Evolutionary conservation across 805 yeast genomes (phyloP), one percentile per base, ranked within the genome.

Genomic region (Scheffersomyces lignosus): DNA sequence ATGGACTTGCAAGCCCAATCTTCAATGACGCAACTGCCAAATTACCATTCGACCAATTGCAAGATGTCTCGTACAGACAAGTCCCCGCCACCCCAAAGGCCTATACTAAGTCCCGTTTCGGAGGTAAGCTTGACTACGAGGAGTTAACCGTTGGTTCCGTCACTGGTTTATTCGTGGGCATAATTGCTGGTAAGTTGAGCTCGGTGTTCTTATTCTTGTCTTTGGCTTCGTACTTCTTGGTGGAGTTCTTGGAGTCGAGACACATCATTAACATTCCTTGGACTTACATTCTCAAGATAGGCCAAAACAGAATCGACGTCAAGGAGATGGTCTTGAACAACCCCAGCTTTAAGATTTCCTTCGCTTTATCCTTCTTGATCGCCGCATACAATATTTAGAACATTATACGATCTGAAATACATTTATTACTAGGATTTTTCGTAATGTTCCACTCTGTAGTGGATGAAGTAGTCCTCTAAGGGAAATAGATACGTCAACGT

Each of bases 81-180:
- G 15, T 12, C 7, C 15, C 13, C 9, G 17, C 16, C 9, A 18
- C 34, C 15, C 23, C 14, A 4, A 26, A 33, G 15, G 27, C 24
- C 18, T 10, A 23, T 3, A 23, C 27, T 14, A 31, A 43, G 31
- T 47, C 60, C 7, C 47, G 57, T 15, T 48, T 76, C 36, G 66
- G 66, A n/a, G 75, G 75, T 0, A 65, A 63, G 38, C 59, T 81
- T 44, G 75, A 78, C 58, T 82, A 81, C 51, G 73, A 74, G 48
- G 83, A 82, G 49, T 62, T 82, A 49, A 71, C 85, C 12, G 58
- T 79, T 40, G 88, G 88, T 4, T 77, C 84, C 1, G 64, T 81
- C 51, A 64, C 78, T 5, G 87, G 88, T 0, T 62, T 81, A 38
- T 64, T 76, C 24, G 46, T 75, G 34, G 88, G 88, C 1, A 64